Base-by-base conservation (phyloP, 441 rosid genomes). In the Eutrema salsugineum region DNA sequence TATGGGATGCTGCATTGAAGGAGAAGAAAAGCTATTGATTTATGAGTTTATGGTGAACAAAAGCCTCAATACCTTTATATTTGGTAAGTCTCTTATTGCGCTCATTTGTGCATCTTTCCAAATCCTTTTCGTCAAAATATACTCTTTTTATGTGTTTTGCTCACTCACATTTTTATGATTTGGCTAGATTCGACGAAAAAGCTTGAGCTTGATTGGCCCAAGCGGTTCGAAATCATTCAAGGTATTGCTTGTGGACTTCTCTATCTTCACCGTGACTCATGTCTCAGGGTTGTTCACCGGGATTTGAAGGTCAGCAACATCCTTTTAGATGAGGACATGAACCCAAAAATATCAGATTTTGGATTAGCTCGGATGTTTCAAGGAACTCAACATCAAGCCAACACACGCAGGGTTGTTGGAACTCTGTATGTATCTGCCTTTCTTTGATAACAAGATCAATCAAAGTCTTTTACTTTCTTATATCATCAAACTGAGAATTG, bases 31-130 rank as follows among this genome's bases (percentile, higher is more conserved):
- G 62, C 77, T 85, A 56, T 30, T 83, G 70, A 70, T 83, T 8
- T 85, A 85, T 33, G 87, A 83, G 60, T 81, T 60, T 48, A 78
- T 81, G 85, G 70, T 65, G 3, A 79, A 81, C 50, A 78, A 77
- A 64, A 83, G 84, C 75, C 75, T 85, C 83, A 84, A 86, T 44
- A 70, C 76, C 9, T 77, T 72, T 59, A 55, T 63, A 38, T 72
- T 61, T 33, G 61, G 74, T 63, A 1, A 44, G 65, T 27, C 30
- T n/a, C n/a, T 58, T 46, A 27, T 9, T 35, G 42, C 44, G 14
- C 4, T 32, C 12, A 28, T 11, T 43, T 67, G 14, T 54, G 53
- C 15, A 54, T 1, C 8, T 30, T 27, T 53, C 20, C 7, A 3
- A 8, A 16, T 54, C 19, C 19, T 5, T 32, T 47, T 17, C 11